Percentiles rank a stretch among this genome's conserved stretches.
phyloP scores from a whole-genome alignment of 2,329 filamentous ascomycete genomes.

The Aureobasidium sp. region DNA sequence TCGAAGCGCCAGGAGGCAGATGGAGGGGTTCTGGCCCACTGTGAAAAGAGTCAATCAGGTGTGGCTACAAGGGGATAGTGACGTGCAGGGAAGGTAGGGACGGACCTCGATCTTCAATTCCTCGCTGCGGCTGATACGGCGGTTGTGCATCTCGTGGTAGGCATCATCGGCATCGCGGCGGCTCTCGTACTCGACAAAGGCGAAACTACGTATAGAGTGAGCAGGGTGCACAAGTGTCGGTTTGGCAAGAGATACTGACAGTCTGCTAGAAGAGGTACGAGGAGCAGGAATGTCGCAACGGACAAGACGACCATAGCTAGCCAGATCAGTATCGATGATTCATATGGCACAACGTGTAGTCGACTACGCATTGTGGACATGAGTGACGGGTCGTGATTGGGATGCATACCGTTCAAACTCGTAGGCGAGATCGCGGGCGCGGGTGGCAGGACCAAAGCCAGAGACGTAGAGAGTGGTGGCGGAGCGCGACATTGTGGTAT shows the following conservation, averaged over 20 bases:
- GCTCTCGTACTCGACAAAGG: constrained; percentile 98
- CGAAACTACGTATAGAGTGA: constrained; percentile 58
- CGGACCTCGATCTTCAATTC: constrained; percentile 93
- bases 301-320: constrained; percentile 91
- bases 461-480: constrained; percentile 96
- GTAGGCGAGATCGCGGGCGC: constrained; percentile 98
- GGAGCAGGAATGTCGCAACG: constrained; percentile 97
- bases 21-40: constrained; percentile 98
- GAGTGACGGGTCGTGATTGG: background rate
- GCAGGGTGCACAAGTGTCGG: background rate
- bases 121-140: constrained; percentile 92
- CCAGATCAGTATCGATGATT: constrained; percentile 21
- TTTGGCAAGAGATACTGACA: constrained; percentile 58
- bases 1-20: constrained; percentile 99
- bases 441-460: constrained; percentile 97
- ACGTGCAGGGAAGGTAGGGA: background rate
- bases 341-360: background rate
- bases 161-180: constrained; percentile 97
- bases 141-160: constrained; percentile 99
- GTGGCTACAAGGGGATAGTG: background rate
- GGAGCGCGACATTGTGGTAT: constrained; percentile 63
- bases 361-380: constrained; percentile 1
- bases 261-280: constrained; percentile 82
- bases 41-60: constrained; percentile 1
- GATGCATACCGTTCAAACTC: constrained; percentile 99